Evolutionary conservation across 2,329 filamentous ascomycete species (phyloP).

Genomic region (Aspergillus pseudonomiae): DNA sequence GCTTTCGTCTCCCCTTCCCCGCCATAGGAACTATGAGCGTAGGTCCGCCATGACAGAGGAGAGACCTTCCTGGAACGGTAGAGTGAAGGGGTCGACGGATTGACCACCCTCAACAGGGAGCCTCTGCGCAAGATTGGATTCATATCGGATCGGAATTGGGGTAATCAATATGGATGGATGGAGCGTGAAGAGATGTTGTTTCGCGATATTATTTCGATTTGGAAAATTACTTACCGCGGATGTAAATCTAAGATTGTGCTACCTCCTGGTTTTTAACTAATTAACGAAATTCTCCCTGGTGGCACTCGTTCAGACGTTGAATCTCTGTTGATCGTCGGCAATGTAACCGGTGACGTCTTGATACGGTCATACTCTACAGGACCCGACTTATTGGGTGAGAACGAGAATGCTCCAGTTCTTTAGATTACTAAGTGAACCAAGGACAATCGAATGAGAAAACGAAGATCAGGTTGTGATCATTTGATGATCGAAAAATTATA

Average conservation of each 20-base stretch:
- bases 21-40: constrained; percentile 27
- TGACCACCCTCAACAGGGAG: not conserved
- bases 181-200: not conserved
- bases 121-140: constrained; percentile 2
- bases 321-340: not conserved
- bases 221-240: too few species aligned
- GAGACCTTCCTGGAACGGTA: not conserved
- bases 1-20: constrained; percentile 16
- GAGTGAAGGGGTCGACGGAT: not conserved
- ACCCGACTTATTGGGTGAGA: not conserved
- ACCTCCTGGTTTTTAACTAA: too few species aligned
- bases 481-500: constrained; percentile 3
- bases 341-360: not conserved
- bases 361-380: not conserved
- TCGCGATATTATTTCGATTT: not conserved
- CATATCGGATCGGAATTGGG: not conserved
- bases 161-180: not conserved
- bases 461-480: not conserved
- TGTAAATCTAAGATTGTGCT: not conserved
- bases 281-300: not conserved
- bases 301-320: not conserved
- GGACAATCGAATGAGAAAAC: not conserved
- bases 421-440: not conserved
- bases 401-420: not conserved
- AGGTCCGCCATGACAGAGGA: constrained; percentile 11